Evolutionary conservation across 129 eudicot genomes (phyloP).

Genomic region (Flaveria robusta): DNA sequence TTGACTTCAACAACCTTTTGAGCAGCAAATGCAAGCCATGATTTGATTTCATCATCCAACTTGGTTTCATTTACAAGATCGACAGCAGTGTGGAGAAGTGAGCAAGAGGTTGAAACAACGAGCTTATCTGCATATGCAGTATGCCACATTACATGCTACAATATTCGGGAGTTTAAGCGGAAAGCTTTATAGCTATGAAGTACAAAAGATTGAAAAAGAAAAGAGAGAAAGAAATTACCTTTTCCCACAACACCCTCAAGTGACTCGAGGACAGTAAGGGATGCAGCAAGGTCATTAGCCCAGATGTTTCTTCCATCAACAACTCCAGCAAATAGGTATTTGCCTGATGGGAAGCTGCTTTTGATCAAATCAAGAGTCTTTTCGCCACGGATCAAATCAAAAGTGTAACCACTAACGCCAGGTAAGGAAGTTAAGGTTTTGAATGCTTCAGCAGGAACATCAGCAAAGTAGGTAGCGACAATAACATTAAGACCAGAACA

Average conservation of each 20-base stretch:
- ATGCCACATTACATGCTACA: background rate
- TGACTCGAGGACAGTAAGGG: background rate
- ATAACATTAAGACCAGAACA: conserved; percentile 68
- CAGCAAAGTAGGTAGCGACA: conserved; percentile 71
- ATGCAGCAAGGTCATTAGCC: conserved; percentile 8
- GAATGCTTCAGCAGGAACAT: conserved; percentile 61
- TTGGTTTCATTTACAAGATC: background rate
- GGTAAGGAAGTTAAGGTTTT: conserved; percentile 58
- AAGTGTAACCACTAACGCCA: conserved; percentile 67
- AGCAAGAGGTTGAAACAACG: conserved; percentile 6
- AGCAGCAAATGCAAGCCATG: conserved; percentile 2
- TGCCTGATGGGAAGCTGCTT: conserved; percentile 2
- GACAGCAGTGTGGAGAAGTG: conserved; percentile 4
- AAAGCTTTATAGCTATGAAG: background rate
- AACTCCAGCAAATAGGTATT: conserved; percentile 1
- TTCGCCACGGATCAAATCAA: conserved; percentile 69
- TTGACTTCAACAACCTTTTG: conserved; percentile 8
- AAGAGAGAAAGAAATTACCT: background rate
- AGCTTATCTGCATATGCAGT: background rate
- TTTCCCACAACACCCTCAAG: conserved; percentile 2
- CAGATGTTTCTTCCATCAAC: background rate
- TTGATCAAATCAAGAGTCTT: background rate
- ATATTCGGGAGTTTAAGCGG: background rate
- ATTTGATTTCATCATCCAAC: conserved; percentile 6
- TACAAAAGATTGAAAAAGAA: background rate